Percentiles rank a stretch among this genome's conserved stretches.
These are phyloP conservation scores for Waltergamsia citrina DNA, from an alignment of 2,329 filamentous ascomycete species.

Conservation along the genomic window DNA sequence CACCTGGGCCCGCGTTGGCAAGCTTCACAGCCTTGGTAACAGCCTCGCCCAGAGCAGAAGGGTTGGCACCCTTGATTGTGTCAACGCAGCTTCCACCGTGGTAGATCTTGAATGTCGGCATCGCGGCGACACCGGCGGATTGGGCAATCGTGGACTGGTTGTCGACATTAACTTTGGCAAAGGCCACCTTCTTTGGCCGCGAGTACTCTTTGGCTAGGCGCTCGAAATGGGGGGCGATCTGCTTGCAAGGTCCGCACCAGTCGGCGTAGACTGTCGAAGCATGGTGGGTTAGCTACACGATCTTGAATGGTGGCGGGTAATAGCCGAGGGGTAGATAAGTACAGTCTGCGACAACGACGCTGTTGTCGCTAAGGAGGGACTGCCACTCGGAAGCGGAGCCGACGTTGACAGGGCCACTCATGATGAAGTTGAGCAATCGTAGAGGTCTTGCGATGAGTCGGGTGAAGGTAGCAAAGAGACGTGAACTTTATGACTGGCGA, in stretches of 20 bases:
- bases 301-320: not conserved
- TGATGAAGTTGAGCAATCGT: too few species aligned
- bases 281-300: too few species aligned
- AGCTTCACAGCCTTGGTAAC: constrained; percentile 62
- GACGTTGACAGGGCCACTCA: constrained; percentile 45
- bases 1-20: constrained; percentile 27
- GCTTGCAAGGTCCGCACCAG: constrained; percentile 91
- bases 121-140: constrained; percentile 71
- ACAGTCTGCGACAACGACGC: constrained; percentile 87
- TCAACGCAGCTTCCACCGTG: constrained; percentile 63
- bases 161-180: constrained; percentile 89
- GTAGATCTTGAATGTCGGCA: constrained; percentile 93
- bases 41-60: constrained; percentile 62
- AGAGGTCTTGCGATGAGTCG: too few species aligned
- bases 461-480: not conserved
- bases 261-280: constrained; percentile 71
- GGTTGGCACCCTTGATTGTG: constrained; percentile 75
- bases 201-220: constrained; percentile 71
- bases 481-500: not conserved
- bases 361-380: constrained; percentile 60
- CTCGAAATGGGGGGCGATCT: constrained; percentile 84
- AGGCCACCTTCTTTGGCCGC: constrained; percentile 73
- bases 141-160: constrained; percentile 67
- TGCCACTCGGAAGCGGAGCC: constrained; percentile 62
- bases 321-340: constrained; percentile 22